Base-by-base conservation (phyloP, 2,329 filamentous ascomycete species). In the Ophiostoma australiae region DNA sequence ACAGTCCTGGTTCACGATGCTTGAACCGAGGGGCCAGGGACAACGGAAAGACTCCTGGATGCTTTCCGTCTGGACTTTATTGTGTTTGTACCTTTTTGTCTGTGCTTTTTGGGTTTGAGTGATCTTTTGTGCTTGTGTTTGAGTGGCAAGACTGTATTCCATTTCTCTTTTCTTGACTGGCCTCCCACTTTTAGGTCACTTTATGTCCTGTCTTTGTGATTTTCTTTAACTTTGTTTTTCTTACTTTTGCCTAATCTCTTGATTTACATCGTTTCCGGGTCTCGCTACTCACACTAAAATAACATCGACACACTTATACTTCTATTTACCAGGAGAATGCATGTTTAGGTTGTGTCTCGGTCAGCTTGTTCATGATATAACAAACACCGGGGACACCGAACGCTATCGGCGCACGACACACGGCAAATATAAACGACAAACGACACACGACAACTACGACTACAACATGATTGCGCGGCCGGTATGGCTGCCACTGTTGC, bases 141-240 rank as follows among this genome's bases (percentile, higher is more conserved):
- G 10, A 37, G 37, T 33, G n/a, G 35, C 20, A 10, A 35, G 61
- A 37, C 61, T 37, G 61, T n/a, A 65, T 2, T 27, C 3, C 55
- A 58, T 75, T 73, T 73, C 71, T 72, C 37, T 72, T 70, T 68
- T 68, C 71, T 69, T 66, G 69, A 72, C 68, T 70, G 4, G 13
- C 31, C 71, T 66, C 73, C 69, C 72, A 66, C 69, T 72, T 70
- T 74, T 74, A 70, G 73, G 39, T 41, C 39, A 41, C 39, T 41
- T 41, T 41, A 13, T 72, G 67, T 74, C 72, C 71, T 69, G 33
- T 41, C 35, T 7, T 74, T 74, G 74, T 73, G 73, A 73, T 72
- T 71, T 72, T 75, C 75, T 68, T 61, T 72, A 66, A 69, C 55
- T 41, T 55, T 13, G 13, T 75, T 75, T 68, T 65, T 73, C 70